Base-by-base conservation (phyloP, 306 rosid species). In the Fragaria vesca region DNA sequence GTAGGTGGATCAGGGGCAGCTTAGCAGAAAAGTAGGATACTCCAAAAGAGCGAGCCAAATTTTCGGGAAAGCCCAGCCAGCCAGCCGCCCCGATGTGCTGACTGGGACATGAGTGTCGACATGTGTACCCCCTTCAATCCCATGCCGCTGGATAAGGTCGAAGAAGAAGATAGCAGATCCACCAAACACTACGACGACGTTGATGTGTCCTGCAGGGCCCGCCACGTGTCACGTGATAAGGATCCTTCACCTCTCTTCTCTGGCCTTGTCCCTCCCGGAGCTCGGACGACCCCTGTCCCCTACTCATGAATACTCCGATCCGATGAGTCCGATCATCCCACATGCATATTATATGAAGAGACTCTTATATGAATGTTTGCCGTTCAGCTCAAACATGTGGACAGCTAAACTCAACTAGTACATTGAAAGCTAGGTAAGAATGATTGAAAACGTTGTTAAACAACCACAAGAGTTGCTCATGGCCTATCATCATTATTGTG, bases 81-180 rank as follows among this genome's bases (percentile, higher is more conserved):
- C 57, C 21, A 72, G 34, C 15, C 21, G 15, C 58, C 54, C 58
- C 54, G 12, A 21, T 28, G 42, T 62, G 45, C 21, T 72, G 74
- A 80, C 26, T 2, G 5, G 46, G 85, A 61, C 54, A 71, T 55
- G 58, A 26, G 24, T 68, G 38, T 42, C 26, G 63, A 81, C 42
- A 66, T 26, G 21, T 66, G 66, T 72, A 12, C n/a, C 12, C 80
- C 85, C 20, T 26, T 21, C 52, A 40, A 21, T 18, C 12, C 8
- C 17, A 17, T 58, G 42, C 66, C 34, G 34, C 85, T 80, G 78
- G 91, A 90, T 87, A 84, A 90, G 89, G 60, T 81, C 71, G 62
- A 62, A 34, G 36, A 18, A 15, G 26, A 74, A 74, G 72, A 21
- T 26, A 50, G 10, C 45, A 63, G 74, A 73, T 78, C 83, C 43